Base-by-base conservation (phyloP, 805 yeast species). In the Metschnikowia lochheadii region DNA sequence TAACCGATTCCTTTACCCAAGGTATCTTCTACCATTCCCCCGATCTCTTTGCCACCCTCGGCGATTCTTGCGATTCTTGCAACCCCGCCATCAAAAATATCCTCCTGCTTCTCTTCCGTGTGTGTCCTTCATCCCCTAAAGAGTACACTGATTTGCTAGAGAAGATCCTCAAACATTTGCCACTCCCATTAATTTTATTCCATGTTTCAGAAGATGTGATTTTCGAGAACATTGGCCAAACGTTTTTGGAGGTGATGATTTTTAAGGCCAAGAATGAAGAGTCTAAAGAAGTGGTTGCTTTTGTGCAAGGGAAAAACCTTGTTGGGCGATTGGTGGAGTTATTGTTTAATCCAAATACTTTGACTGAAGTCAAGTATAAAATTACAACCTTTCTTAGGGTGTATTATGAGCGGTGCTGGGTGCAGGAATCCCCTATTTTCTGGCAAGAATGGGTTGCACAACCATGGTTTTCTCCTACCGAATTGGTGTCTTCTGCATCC, bases 31-130 rank as follows among this genome's bases (percentile, higher is more conserved):
- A 17, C 37, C 53, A 50, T 20, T 20, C 31, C 6, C 53, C 51
- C 14, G 32, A 42, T 6, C 46, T 50, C n/a, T 44, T 47, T 29
- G 7, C 34, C 14, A 44, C 36, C 40, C 11, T 6, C 14, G 48
- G 47, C 36, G 44, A 42, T 11, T 20, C 52, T 6, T 46, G 47
- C 34, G 44, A 42, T 11, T 20, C 52, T 14, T 46, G 46, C 29
- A 49, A 38, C 31, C 56, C 57, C 32, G 51, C 53, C 38, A 34
- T 56, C 42, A 40, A 44, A 21, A 41, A 40, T 26, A 41, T 53
- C 38, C 51, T 56, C 29, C 51, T 15, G 31, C 50, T 54, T 3
- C 54, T 55, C 29, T 36, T 48, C 14, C 42, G 49, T 2, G 48
- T 55, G 4, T n/a, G 40, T 23, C 15, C 38, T n/a, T 14, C 21